Evolutionary conservation across 148 eudicot species (phyloP).

Genomic region (Polygonum maritimum): DNA sequence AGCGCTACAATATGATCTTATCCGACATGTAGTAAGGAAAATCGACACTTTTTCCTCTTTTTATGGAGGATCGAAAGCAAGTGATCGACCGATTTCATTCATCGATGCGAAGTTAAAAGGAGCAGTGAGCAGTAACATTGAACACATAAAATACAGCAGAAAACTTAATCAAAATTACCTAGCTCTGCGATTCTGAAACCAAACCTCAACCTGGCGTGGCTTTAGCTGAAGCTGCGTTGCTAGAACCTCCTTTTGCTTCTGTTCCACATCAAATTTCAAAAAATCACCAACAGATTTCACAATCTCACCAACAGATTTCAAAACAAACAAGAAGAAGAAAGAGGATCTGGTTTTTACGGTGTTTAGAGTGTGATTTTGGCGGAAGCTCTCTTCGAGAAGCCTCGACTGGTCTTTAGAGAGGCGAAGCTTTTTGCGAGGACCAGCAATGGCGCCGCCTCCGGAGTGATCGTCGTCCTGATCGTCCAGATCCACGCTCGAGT

Average conservation of each 20-base stretch:
- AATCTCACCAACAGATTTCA: background rate
- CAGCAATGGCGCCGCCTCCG: slow-evolving; percentile 6
- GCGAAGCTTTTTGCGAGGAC: slow-evolving; percentile 43
- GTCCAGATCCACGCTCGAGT: background rate
- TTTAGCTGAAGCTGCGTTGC: slow-evolving; percentile 31
- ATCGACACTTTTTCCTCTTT: background rate
- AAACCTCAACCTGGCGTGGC: slow-evolving; percentile 50
- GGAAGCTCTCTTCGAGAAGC: slow-evolving; percentile 42
- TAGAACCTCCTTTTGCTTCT: slow-evolving; percentile 41
- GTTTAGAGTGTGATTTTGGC: slow-evolving; percentile 35
- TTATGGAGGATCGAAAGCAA: background rate
- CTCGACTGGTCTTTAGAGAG: slow-evolving; percentile 46
- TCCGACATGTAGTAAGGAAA: background rate
- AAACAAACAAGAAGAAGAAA: background rate
- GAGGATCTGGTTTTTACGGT: slow-evolving; percentile 15
- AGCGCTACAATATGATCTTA: background rate
- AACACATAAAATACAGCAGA: background rate
- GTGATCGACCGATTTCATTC: background rate
- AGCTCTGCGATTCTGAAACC: slow-evolving; percentile 58
- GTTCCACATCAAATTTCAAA: background rate
- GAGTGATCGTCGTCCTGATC: background rate
- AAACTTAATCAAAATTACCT: slow-evolving; percentile 19
- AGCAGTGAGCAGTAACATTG: background rate
- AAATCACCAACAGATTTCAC: background rate
- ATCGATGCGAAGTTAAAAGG: background rate